Evolutionary conservation across 331 rosid genomes (phyloP).

Genomic region (Pyracantha coccinea): DNA sequence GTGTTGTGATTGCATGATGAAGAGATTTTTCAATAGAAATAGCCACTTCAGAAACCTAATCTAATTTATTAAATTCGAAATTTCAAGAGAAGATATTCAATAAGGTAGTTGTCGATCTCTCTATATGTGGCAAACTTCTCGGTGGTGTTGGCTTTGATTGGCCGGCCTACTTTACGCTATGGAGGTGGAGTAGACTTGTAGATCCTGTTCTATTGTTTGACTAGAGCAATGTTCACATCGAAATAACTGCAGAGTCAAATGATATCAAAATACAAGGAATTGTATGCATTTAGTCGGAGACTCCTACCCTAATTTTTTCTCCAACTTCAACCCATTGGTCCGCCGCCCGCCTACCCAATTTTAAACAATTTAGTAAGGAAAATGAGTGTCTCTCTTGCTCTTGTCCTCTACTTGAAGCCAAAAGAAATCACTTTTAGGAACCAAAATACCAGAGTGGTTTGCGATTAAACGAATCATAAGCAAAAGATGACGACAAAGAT

Average conservation of each 20-base stretch:
- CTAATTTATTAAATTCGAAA: not conserved
- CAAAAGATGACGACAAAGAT: constrained; percentile 8
- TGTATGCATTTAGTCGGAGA: not conserved
- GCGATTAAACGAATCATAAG: constrained; percentile 7
- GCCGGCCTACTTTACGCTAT: too few relatives aligned
- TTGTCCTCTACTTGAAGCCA: not conserved
- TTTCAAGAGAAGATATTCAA: not conserved
- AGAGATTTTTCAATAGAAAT: too few relatives aligned
- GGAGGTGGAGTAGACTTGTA: too few relatives aligned
- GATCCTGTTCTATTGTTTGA: too few relatives aligned
- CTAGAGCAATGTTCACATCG: too few relatives aligned
- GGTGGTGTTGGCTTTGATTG: too few relatives aligned
- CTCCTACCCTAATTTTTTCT: not conserved
- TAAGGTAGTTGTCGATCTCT: too few relatives aligned
- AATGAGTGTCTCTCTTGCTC: not conserved
- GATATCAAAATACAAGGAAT: too few relatives aligned
- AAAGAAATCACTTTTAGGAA: not conserved
- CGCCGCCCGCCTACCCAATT: not conserved
- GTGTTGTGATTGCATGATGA: too few relatives aligned
- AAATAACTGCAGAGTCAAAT: too few relatives aligned
- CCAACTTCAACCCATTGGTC: not conserved
- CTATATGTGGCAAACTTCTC: too few relatives aligned
- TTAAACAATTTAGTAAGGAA: not conserved
- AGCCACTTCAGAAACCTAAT: not conserved
- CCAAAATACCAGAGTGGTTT: constrained; percentile 9